phyloP scores from a whole-genome alignment of 2,329 filamentous ascomycete genomes.

The Mycosphaerella arachidis region DNA sequence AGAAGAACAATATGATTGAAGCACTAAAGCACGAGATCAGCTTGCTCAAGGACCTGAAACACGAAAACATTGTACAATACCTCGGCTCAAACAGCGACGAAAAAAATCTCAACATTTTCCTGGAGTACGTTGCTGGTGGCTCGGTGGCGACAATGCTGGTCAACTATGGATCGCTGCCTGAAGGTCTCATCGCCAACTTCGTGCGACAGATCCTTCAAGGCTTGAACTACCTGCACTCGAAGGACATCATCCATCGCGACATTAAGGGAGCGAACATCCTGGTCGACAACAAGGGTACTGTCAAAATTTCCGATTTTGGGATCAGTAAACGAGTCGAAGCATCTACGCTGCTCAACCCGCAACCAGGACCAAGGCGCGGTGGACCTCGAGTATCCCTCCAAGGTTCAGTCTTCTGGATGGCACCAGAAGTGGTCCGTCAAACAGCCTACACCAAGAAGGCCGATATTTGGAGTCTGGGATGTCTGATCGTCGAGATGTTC shows the following conservation, averaged over 20 bases:
- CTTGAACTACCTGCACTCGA: slow-evolving; percentile 85
- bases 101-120: slow-evolving; percentile 96
- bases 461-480: slow-evolving; percentile 97
- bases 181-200: slow-evolving; percentile 92
- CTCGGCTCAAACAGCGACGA: slow-evolving; percentile 89
- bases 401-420: slow-evolving; percentile 99
- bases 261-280: slow-evolving; percentile 99
- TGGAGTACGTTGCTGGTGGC: slow-evolving; percentile 96
- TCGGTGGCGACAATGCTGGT: slow-evolving; percentile 98
- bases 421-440: slow-evolving; percentile 95
- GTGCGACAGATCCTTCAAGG: slow-evolving; percentile 92
- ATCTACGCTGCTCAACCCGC: slow-evolving; percentile 64
- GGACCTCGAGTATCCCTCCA: slow-evolving; percentile 74
- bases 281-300: slow-evolving; percentile 96
- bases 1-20: slow-evolving; percentile 97
- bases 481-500: slow-evolving; percentile 98
- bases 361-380: slow-evolving; percentile 46
- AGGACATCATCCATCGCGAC: slow-evolving; percentile 95
- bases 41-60: slow-evolving; percentile 86
- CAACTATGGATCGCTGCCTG: slow-evolving; percentile 91
- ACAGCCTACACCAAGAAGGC: slow-evolving; percentile 97
- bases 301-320: slow-evolving; percentile 99
- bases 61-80: slow-evolving; percentile 97
- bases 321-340: slow-evolving; percentile 98
- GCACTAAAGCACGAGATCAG: slow-evolving; percentile 95